These are phyloP conservation scores for Synchytrium microbalum DNA, from an alignment of 371 early-diverging fungal genomes.

Conservation along the genomic window DNA sequence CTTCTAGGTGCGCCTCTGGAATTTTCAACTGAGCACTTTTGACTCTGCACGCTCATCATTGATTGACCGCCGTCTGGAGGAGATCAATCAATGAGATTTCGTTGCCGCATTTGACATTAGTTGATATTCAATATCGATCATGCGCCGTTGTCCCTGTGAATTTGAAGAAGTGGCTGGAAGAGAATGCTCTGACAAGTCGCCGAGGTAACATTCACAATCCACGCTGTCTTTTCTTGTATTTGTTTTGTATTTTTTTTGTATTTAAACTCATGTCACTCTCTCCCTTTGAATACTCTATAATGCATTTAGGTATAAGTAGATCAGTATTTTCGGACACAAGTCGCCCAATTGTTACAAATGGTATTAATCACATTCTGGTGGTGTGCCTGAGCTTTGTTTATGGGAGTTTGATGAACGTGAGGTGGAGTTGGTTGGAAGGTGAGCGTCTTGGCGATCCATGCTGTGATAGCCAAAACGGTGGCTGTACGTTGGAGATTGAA, in stretches of 20 bases:
- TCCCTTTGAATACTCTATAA: neutral
- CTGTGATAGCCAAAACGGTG: neutral
- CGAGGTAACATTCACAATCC: too few species aligned
- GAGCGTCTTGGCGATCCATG: constrained; percentile 13
- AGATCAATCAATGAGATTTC: constrained; percentile 13
- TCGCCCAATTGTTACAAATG: constrained; percentile 16
- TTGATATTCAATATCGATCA: constrained; percentile 13
- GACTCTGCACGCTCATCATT: constrained; percentile 11
- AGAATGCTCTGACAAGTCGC: constrained; percentile 24
- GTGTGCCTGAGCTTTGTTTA: constrained; percentile 35
- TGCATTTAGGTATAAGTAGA: constrained; percentile 24
- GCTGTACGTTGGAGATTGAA: too few species aligned
- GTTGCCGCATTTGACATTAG: constrained; percentile 6
- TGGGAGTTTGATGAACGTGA: constrained; percentile 20
- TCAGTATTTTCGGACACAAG: constrained; percentile 19
- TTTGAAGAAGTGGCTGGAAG: constrained; percentile 22
- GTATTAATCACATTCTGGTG: constrained; percentile 30
- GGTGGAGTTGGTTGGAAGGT: constrained; percentile 31
- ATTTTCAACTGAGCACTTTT: constrained; percentile 30
- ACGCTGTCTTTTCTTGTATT: neutral
- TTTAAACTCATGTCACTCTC: neutral
- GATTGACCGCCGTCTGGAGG: constrained; percentile 21
- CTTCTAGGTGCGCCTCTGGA: constrained; percentile 26
- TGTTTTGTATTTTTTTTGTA: constrained; percentile 1
- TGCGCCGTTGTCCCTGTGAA: constrained; percentile 13